Evolutionary conservation across 257 asterid genomes (phyloP).

Genomic region (Jacaranda copaia): DNA sequence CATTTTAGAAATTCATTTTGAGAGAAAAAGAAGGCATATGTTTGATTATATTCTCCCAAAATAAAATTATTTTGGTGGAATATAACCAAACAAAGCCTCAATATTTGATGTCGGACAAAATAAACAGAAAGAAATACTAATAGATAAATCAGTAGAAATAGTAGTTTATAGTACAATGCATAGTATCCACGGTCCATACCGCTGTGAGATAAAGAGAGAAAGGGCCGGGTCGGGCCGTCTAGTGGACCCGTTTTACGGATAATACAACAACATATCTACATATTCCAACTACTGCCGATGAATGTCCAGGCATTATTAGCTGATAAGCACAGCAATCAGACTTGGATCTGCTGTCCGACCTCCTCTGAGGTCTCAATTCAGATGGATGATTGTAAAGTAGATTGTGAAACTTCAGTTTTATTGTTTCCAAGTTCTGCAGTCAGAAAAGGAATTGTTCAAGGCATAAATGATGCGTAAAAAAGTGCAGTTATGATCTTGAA

Average conservation of each 20-base stretch:
- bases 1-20: too few relatives aligned
- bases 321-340: conserved; percentile 23
- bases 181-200: background rate
- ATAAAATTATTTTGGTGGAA: too few relatives aligned
- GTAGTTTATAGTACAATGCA: background rate
- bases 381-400: conserved; percentile 42
- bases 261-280: background rate
- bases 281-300: background rate
- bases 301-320: conserved; percentile 8
- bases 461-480: background rate
- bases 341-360: background rate
- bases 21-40: too few relatives aligned
- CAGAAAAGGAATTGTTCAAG: conserved; percentile 12
- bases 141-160: background rate
- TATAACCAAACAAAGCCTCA: too few relatives aligned
- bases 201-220: background rate
- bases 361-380: conserved; percentile 7
- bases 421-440: conserved; percentile 47
- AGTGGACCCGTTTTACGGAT: too few relatives aligned
- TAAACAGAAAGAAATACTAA: background rate
- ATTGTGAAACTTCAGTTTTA: conserved; percentile 34
- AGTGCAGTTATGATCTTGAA: background rate
- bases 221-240: too few relatives aligned
- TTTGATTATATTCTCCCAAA: too few relatives aligned
- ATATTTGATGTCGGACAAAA: background rate